phyloP scores from a whole-genome alignment of 495 filamentous ascomycete species.

The Penicillium riverlandense region DNA sequence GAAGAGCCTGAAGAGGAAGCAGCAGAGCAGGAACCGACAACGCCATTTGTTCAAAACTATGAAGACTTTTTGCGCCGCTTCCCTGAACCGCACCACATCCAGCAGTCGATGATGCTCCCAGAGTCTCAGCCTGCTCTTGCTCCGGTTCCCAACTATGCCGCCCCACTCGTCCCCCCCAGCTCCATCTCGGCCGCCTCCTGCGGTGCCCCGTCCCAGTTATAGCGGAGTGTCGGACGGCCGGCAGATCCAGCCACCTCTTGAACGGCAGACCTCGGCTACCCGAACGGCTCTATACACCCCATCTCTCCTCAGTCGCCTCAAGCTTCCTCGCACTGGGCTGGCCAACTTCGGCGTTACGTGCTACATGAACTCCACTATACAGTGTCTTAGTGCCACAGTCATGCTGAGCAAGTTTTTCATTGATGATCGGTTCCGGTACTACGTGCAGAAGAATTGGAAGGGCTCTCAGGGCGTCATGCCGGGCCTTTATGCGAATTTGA shows the following conservation, averaged over 20 bases:
- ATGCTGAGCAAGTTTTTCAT: conserved; percentile 64
- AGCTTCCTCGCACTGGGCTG: conserved; percentile 65
- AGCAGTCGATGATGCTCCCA: conserved; percentile 66
- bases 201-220: conserved; percentile 78
- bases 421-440: conserved; percentile 47
- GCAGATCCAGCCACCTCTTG: conserved; percentile 45
- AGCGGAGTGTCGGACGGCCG: conserved; percentile 73
- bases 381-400: conserved; percentile 71
- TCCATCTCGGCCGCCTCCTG: conserved; percentile 66
- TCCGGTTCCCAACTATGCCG: conserved; percentile 28
- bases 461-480: conserved; percentile 72
- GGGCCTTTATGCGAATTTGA: conserved; percentile 65
- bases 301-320: conserved; percentile 35
- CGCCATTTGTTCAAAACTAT: conserved; percentile 47
- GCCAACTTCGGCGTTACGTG: conserved; percentile 76
- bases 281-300: conserved; percentile 41
- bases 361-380: conserved; percentile 85
- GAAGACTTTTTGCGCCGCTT: conserved; percentile 81
- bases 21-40: conserved; percentile 19
- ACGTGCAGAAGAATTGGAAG: conserved; percentile 58
- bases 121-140: conserved; percentile 14
- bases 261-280: conserved; percentile 37
- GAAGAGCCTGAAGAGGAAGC: conserved; percentile 33
- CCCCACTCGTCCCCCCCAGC: conserved; percentile 33
- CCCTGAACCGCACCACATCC: conserved; percentile 61